phyloP scores from a whole-genome alignment of 2,329 filamentous ascomycete genomes.

The Hypoxylon sp. region DNA sequence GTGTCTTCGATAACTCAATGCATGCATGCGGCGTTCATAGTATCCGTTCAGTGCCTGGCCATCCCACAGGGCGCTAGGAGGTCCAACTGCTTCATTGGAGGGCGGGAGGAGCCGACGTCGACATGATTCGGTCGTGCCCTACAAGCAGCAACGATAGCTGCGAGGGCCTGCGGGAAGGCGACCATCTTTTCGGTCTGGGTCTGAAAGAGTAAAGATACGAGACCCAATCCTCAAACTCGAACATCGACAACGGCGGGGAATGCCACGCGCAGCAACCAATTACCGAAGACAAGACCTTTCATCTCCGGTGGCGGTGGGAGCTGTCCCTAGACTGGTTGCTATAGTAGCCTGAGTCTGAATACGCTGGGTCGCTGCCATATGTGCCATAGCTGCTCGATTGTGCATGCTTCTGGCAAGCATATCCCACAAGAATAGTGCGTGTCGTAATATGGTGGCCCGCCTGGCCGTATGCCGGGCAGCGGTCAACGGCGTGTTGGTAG shows the following conservation, averaged over 20 bases:
- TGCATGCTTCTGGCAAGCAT: conserved; percentile 74
- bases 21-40: conserved; percentile 42
- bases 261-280: conserved; percentile 58
- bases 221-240: conserved; percentile 61
- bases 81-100: conserved; percentile 35
- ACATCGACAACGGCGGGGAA: conserved; percentile 56
- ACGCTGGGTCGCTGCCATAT: conserved; percentile 55
- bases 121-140: conserved; percentile 57
- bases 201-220: conserved; percentile 62
- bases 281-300: conserved; percentile 66
- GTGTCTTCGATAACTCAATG: conserved; percentile 47
- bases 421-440: conserved; percentile 84
- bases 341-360: conserved; percentile 68
- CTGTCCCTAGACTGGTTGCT: conserved; percentile 61
- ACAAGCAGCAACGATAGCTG: conserved; percentile 63
- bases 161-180: conserved; percentile 57
- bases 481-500: conserved; percentile 87
- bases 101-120: conserved; percentile 53
- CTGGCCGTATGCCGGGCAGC: conserved; percentile 80
- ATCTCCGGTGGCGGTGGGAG: conserved; percentile 58
- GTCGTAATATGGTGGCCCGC: conserved; percentile 78
- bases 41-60: conserved; percentile 27
- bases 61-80: conserved; percentile 27
- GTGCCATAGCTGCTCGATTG: conserved; percentile 53
- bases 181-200: conserved; percentile 48